A percentile compares a stretch with the other conserved stretches of the same genome.
Conservation (phyloP, 805 yeast species). For the Wickerhamiella sergipiensis region DNA sequence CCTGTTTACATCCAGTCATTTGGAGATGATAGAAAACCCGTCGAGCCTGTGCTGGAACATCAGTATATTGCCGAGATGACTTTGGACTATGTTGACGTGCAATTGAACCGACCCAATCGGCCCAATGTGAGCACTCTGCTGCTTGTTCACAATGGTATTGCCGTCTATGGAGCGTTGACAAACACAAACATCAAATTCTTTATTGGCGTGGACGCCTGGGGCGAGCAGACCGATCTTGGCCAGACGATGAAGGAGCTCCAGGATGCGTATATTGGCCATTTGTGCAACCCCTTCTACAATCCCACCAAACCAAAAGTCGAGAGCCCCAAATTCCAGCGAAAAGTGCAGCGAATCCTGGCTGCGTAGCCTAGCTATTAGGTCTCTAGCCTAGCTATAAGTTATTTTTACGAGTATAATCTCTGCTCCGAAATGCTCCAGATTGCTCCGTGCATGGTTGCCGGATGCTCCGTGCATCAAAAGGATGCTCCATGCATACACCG, state of each 20-base stretch:
- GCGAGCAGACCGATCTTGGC: constrained; percentile 7
- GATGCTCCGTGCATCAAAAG: too few species aligned
- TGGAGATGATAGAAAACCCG: constrained; percentile 1
- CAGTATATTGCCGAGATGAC: constrained; percentile 27
- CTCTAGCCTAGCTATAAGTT: background rate
- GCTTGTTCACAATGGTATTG: constrained; percentile 25
- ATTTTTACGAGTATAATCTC: too few species aligned
- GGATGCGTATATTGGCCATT: constrained; percentile 20
- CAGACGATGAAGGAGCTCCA: constrained; percentile 15
- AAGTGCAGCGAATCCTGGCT: constrained; percentile 1
- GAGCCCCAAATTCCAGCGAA: constrained; percentile 20
- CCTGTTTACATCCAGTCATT: constrained; percentile 15
- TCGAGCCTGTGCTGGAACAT: constrained; percentile 13
- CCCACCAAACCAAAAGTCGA: constrained; percentile 9
- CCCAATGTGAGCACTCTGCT: constrained; percentile 16
- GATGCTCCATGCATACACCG: too few species aligned
- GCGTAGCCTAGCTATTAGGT: too few species aligned
- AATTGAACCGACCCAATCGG: constrained; percentile 11
- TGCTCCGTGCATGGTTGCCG: too few species aligned
- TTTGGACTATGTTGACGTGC: constrained; percentile 22
- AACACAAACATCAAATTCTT: constrained; percentile 24
- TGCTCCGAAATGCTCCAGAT: background rate
- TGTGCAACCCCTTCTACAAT: constrained; percentile 24
- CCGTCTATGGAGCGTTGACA: constrained; percentile 24
- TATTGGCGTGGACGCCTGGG: constrained; percentile 21